Evolutionary conservation across 2,329 filamentous ascomycete species (phyloP).

Genomic region (Didymosphaeria variabile): DNA sequence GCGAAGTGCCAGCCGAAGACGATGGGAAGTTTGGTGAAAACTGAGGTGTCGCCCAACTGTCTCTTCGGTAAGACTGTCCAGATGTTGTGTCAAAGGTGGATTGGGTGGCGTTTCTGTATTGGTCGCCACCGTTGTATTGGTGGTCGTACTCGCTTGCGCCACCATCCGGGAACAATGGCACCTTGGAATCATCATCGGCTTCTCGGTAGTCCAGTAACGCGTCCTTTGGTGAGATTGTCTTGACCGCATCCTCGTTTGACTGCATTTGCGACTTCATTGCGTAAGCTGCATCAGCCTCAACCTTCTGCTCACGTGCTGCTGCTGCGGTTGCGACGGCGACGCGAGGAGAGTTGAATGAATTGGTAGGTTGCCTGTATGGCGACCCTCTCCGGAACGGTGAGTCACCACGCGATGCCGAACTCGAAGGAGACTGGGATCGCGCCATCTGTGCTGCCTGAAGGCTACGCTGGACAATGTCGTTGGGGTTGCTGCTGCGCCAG

Average conservation of each 20-base stretch:
- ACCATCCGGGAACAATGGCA: slow-evolving; percentile 76
- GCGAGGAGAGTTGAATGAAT: slow-evolving; percentile 52
- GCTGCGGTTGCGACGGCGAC: slow-evolving; percentile 63
- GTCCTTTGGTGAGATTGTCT: slow-evolving; percentile 95
- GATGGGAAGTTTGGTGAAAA: slow-evolving; percentile 46
- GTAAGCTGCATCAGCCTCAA: slow-evolving; percentile 65
- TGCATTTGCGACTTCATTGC: slow-evolving; percentile 52
- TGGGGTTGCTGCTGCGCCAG: slow-evolving; percentile 56
- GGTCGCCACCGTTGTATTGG: slow-evolving; percentile 55
- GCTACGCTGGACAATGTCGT: slow-evolving; percentile 73
- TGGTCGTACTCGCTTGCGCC: slow-evolving; percentile 61
- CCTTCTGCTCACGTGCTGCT: slow-evolving; percentile 69
- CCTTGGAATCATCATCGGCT: slow-evolving; percentile 72
- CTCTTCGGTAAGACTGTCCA: slow-evolving; percentile 42
- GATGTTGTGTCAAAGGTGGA: slow-evolving; percentile 47
- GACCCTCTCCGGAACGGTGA: slow-evolving; percentile 82
- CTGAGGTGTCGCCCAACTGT: slow-evolving; percentile 48
- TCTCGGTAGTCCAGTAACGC: slow-evolving; percentile 87
- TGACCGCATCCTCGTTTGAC: slow-evolving; percentile 58
- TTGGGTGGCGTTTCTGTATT: slow-evolving; percentile 49
- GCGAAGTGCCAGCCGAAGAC: slow-evolving; percentile 40
- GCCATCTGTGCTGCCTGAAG: slow-evolving; percentile 81
- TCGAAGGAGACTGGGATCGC: slow-evolving; percentile 65
- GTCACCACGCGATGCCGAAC: slow-evolving; percentile 67
- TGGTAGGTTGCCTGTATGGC: slow-evolving; percentile 56